Percentiles rank a stretch among this genome's conserved stretches.
phyloP scores from a whole-genome alignment of 1,139 yeast species.

The Scheffersomyces parashehatae region DNA sequence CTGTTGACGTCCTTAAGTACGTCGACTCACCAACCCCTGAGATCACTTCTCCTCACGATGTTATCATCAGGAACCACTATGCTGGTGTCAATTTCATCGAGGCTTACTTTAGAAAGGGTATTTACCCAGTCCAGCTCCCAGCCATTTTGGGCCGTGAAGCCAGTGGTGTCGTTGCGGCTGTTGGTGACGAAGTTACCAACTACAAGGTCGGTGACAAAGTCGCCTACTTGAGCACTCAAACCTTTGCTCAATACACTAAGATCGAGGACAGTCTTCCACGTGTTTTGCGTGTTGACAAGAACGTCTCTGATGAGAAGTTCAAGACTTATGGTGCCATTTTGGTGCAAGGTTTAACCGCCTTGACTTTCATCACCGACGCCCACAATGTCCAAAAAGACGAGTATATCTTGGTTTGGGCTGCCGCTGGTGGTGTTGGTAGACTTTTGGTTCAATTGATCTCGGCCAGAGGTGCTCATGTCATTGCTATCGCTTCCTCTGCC shows the following conservation, averaged over 20 bases:
- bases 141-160: conserved; percentile 81
- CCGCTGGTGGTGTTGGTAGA: conserved; percentile 92
- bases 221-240: conserved; percentile 49
- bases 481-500: conserved; percentile 78
- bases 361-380: conserved; percentile 66
- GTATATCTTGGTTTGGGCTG: conserved; percentile 77
- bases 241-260: conserved; percentile 76
- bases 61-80: conserved; percentile 69
- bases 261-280: conserved; percentile 28
- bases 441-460: conserved; percentile 63
- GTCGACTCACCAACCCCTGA: conserved; percentile 60
- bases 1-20: conserved; percentile 39
- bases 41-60: conserved; percentile 49
- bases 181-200: conserved; percentile 59
- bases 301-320: conserved; percentile 45
- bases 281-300: conserved; percentile 51
- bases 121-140: conserved; percentile 65
- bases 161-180: conserved; percentile 68
- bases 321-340: conserved; percentile 60
- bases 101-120: conserved; percentile 75
- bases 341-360: conserved; percentile 78
- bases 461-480: conserved; percentile 70
- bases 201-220: conserved; percentile 73
- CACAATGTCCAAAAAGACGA: conserved; percentile 70
- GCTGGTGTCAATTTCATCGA: conserved; percentile 86